phyloP scores from a whole-genome alignment of 148 eudicot species.

The Salicornia ramosissima region DNA sequence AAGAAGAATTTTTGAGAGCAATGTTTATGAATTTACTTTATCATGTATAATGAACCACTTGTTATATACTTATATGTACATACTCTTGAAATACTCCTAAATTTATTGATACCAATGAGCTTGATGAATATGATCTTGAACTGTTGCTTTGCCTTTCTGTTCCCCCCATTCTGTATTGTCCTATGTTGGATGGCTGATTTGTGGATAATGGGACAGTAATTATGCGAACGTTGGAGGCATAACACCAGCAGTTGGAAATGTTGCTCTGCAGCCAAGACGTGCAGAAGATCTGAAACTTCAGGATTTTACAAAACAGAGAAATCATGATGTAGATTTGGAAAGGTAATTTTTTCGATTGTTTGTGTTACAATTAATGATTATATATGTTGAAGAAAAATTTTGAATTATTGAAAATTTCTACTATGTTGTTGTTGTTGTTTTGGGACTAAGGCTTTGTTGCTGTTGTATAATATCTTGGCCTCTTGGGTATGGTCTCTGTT shows the following conservation, averaged over 20 bases:
- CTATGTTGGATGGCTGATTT: slow-evolving; percentile 5
- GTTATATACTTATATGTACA: background rate
- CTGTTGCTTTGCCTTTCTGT: background rate
- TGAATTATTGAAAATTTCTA: background rate
- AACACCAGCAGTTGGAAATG: slow-evolving; percentile 23
- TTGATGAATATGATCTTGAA: background rate
- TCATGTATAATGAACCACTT: background rate
- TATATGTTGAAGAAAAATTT: background rate
- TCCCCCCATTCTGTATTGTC: background rate
- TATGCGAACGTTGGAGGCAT: slow-evolving; percentile 33
- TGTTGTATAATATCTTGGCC: no score
- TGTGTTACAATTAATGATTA: background rate
- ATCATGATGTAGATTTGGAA: slow-evolving; percentile 25
- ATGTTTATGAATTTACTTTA: background rate
- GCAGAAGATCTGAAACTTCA: slow-evolving; percentile 17
- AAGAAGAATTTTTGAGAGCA: background rate
- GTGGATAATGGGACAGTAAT: slow-evolving; percentile 34
- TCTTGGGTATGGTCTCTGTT: no score
- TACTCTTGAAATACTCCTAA: background rate
- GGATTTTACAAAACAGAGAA: slow-evolving; percentile 27
- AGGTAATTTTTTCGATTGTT: slow-evolving; percentile 36
- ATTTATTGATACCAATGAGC: background rate
- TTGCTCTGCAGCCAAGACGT: slow-evolving; percentile 27
- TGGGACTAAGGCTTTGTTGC: no score
- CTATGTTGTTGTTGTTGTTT: no score